These are phyloP conservation scores for Grigorovia jiainica DNA, from an alignment of 805 yeast species.

Conservation along the genomic window DNA sequence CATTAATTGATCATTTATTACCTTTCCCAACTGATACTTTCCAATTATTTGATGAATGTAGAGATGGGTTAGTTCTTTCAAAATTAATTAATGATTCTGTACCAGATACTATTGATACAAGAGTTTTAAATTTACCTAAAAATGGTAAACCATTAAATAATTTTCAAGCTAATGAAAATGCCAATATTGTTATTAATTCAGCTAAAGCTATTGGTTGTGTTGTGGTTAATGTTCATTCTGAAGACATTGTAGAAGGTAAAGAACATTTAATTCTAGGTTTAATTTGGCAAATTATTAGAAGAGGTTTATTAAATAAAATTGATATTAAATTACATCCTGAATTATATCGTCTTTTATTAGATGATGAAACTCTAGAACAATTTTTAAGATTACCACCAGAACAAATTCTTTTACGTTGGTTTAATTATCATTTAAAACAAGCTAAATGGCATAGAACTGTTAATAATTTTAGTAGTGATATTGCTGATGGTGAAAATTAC, in stretches of 20 bases:
- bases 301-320: slow-evolving; percentile 88
- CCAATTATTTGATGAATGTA: slow-evolving; percentile 93
- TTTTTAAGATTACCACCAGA: slow-evolving; percentile 95
- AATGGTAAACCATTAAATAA: slow-evolving; percentile 74
- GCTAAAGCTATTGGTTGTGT: slow-evolving; percentile 99
- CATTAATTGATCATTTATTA: slow-evolving; percentile 70
- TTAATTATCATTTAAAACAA: slow-evolving; percentile 88
- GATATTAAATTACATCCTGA: slow-evolving; percentile 96
- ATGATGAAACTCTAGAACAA: slow-evolving; percentile 95
- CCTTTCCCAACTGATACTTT: slow-evolving; percentile 92
- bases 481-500: slow-evolving; percentile 91
- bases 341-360: slow-evolving; percentile 85
- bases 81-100: slow-evolving; percentile 95
- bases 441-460: slow-evolving; percentile 87
- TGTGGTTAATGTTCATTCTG: slow-evolving; percentile 95
- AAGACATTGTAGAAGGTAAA: slow-evolving; percentile 88
- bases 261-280: slow-evolving; percentile 86
- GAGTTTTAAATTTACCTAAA: slow-evolving; percentile 87
- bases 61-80: slow-evolving; percentile 88
- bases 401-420: slow-evolving; percentile 93
- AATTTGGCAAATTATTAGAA: slow-evolving; percentile 95
- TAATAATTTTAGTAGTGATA: slow-evolving; percentile 75
- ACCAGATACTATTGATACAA: slow-evolving; percentile 95
- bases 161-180: slow-evolving; percentile 93
- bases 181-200: slow-evolving; percentile 94